Conservation (phyloP, 1,139 yeast species). For the Citeromyces hawaiiensis region DNA sequence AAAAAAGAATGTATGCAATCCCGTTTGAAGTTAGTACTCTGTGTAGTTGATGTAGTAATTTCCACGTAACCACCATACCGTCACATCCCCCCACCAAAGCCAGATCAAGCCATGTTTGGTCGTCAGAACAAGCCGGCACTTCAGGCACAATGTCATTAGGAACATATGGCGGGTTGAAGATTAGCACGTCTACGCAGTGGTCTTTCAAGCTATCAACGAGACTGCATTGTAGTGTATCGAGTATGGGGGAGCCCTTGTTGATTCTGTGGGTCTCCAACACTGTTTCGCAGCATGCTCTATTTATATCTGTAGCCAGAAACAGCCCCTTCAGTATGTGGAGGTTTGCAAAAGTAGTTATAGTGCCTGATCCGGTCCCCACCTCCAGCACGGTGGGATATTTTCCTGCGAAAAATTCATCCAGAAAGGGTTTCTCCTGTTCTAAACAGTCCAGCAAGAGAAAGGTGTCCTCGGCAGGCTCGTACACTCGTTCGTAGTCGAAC, state of each 20-base stretch:
- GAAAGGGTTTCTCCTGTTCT: constrained; percentile 36
- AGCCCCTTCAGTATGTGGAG: constrained; percentile 33
- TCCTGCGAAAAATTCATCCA: constrained; percentile 18
- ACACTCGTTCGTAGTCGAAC: constrained; percentile 43
- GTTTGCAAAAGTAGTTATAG: constrained; percentile 65
- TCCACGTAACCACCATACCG: constrained; percentile 78
- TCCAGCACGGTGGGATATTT: constrained; percentile 54
- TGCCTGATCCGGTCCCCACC: constrained; percentile 86
- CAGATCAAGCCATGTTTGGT: constrained; percentile 67
- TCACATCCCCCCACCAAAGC: constrained; percentile 82
- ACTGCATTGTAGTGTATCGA: constrained; percentile 51
- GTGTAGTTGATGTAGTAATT: constrained; percentile 39
- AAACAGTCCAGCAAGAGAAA: constrained; percentile 69
- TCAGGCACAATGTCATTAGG: constrained; percentile 59
- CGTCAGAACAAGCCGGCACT: constrained; percentile 31
- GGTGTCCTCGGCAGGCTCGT: constrained; percentile 92
- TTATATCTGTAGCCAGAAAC: constrained; percentile 63
- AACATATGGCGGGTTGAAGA: constrained; percentile 94
- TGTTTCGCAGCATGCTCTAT: constrained; percentile 59
- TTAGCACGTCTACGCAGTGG: constrained; percentile 45
- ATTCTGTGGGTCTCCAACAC: constrained; percentile 33
- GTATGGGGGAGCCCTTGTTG: constrained; percentile 25
- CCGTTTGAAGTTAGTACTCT: constrained; percentile 39
- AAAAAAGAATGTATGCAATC: constrained; percentile 65
- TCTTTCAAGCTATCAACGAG: constrained; percentile 36